phyloP scores from a whole-genome alignment of 257 asterid species.

The Parsonsia alboflavescens region DNA sequence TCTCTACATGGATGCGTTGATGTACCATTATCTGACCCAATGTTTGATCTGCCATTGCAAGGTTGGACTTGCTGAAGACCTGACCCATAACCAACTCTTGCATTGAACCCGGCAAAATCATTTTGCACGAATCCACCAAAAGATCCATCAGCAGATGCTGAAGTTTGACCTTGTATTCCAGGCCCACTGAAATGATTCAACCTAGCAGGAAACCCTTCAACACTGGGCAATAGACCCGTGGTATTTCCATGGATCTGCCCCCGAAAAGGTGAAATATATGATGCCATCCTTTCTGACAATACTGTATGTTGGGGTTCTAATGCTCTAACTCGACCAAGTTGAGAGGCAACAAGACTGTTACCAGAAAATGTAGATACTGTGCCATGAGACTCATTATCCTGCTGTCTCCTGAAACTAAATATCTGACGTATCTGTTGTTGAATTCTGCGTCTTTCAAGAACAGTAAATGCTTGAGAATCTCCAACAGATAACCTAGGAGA shows the following conservation, averaged over 20 bases:
- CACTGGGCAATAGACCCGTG: constrained; percentile 20
- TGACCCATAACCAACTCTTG: constrained; percentile 33
- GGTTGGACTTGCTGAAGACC: constrained; percentile 63
- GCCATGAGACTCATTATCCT: constrained; percentile 28
- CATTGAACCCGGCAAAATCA: constrained; percentile 40
- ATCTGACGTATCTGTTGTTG: constrained; percentile 64
- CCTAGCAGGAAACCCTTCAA: constrained; percentile 35
- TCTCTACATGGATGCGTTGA: constrained; percentile 47
- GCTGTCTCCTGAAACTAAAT: constrained; percentile 45
- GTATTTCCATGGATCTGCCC: constrained; percentile 35
- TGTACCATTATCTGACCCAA: constrained; percentile 41
- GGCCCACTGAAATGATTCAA: constrained; percentile 40
- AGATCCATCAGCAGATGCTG: constrained; percentile 46
- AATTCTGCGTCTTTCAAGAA: constrained; percentile 63
- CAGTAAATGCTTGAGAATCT: constrained; percentile 51
- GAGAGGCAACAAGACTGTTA: constrained; percentile 37
- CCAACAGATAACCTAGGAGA: constrained; percentile 42
- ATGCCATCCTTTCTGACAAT: constrained; percentile 23
- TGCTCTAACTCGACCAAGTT: constrained; percentile 36
- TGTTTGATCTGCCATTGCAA: constrained; percentile 40
- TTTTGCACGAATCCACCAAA: constrained; percentile 32
- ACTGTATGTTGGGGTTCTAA: constrained; percentile 30
- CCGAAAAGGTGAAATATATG: constrained; percentile 26
- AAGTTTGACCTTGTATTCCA: constrained; percentile 43
- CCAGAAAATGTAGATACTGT: constrained; percentile 24